Conservation (phyloP, 164 flowering plant species). For the Liquidambar formosana region DNA sequence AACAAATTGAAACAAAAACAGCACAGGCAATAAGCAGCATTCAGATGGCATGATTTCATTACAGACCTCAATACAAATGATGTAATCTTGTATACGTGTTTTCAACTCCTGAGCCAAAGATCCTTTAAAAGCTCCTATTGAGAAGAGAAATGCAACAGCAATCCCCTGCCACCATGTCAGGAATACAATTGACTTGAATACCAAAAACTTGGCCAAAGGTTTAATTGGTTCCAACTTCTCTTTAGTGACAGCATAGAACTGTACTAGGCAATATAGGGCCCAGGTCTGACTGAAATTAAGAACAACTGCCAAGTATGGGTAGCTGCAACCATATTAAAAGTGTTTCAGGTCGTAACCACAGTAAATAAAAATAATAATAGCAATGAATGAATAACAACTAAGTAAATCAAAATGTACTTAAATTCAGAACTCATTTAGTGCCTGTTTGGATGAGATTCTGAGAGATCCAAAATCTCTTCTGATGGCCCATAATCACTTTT, state of each 20-base stretch:
- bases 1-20: neutral
- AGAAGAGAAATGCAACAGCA: slow-evolving; percentile 88
- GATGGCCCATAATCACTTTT: too few relatives aligned
- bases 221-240: slow-evolving; percentile 84
- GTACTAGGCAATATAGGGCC: slow-evolving; percentile 97
- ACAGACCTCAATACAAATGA: slow-evolving; percentile 93
- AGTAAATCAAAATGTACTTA: neutral
- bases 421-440: neutral
- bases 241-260: slow-evolving; percentile 88
- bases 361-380: neutral
- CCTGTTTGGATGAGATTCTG: too few relatives aligned
- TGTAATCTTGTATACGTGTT: slow-evolving; percentile 89
- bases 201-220: slow-evolving; percentile 91
- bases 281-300: slow-evolving; percentile 97
- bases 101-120: slow-evolving; percentile 80
- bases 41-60: neutral
- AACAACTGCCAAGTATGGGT: slow-evolving; percentile 92
- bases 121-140: slow-evolving; percentile 84
- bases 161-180: slow-evolving; percentile 99
- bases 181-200: slow-evolving; percentile 93
- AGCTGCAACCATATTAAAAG: slow-evolving; percentile 61
- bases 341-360: slow-evolving; percentile 4
- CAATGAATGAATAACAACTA: neutral
- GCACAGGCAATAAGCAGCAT: neutral
- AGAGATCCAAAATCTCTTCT: too few relatives aligned